Percentiles rank a stretch among this genome's conserved stretches.
Conservation (phyloP, 2,329 filamentous ascomycete species). For the Byssochlamys sp. region DNA sequence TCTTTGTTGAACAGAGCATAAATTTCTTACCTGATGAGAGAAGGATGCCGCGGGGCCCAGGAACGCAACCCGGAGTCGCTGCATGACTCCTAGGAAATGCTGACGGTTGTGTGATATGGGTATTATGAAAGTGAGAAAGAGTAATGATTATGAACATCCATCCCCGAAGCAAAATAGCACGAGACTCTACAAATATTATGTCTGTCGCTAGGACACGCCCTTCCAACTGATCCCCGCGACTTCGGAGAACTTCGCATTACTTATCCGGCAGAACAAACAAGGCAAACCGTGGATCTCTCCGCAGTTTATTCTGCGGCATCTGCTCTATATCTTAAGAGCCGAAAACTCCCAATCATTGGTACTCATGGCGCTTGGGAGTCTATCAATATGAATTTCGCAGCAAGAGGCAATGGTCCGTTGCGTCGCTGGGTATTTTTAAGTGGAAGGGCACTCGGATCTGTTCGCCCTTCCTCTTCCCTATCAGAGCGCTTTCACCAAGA, state of each 20-base stretch:
- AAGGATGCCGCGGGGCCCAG: conserved; percentile 58
- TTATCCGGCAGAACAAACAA: not conserved
- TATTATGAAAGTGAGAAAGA: not conserved
- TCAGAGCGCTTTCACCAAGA: conserved; percentile 31
- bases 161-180: not conserved
- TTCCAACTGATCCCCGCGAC: not conserved
- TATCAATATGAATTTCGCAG: not conserved
- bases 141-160: not conserved
- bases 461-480: conserved; percentile 20
- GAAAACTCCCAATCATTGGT: not conserved
- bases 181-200: not conserved
- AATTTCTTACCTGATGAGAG: conserved; percentile 53
- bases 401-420: not conserved
- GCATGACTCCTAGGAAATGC: conserved; percentile 9
- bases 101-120: not conserved
- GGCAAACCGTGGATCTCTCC: not conserved
- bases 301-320: not conserved
- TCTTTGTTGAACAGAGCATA: not conserved
- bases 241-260: not conserved
- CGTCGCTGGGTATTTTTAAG: not conserved
- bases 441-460: not conserved
- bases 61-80: conserved; percentile 39
- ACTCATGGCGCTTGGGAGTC: not conserved
- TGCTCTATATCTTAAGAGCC: not conserved
- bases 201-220: not conserved